phyloP scores from a whole-genome alignment of 2,329 filamentous ascomycete genomes.

The Alternaria arborescens region DNA sequence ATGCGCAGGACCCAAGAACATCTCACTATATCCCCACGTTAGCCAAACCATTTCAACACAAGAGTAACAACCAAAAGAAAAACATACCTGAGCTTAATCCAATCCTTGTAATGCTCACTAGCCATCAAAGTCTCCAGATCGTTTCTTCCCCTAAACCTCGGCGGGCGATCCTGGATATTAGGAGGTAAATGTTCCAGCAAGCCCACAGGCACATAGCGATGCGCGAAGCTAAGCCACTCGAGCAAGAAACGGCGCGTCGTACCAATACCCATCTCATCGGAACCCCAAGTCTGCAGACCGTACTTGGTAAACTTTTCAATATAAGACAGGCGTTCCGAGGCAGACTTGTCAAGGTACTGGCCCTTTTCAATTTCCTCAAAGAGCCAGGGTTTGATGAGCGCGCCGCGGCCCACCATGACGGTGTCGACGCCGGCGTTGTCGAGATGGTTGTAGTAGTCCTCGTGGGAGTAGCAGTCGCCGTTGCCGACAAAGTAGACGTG shows the following conservation, averaged over 20 bases:
- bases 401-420: conserved; percentile 97
- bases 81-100: conserved; percentile 93
- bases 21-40: conserved; percentile 70
- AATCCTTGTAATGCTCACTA: conserved; percentile 92
- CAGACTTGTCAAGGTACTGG: conserved; percentile 95
- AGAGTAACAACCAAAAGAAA: too few species aligned
- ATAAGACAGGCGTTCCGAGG: conserved; percentile 82
- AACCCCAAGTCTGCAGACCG: conserved; percentile 93
- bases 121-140: conserved; percentile 94
- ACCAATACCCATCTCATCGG: conserved; percentile 91
- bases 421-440: conserved; percentile 82
- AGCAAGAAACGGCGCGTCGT: conserved; percentile 90
- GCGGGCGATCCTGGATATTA: conserved; percentile 86
- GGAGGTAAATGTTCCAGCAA: conserved; percentile 89
- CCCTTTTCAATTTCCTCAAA: conserved; percentile 94
- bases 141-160: conserved; percentile 81
- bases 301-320: conserved; percentile 90
- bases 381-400: conserved; percentile 96
- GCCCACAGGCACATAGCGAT: conserved; percentile 90
- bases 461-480: conserved; percentile 93
- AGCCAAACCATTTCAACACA: conserved; percentile 9
- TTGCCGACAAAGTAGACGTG: conserved; percentile 94
- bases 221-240: conserved; percentile 94
- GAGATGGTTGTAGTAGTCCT: conserved; percentile 83
- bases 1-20: conserved; percentile 93